Evolutionary conservation across 352 stramenopile species (phyloP).

Genomic region (Globisporangium irregulare): DNA sequence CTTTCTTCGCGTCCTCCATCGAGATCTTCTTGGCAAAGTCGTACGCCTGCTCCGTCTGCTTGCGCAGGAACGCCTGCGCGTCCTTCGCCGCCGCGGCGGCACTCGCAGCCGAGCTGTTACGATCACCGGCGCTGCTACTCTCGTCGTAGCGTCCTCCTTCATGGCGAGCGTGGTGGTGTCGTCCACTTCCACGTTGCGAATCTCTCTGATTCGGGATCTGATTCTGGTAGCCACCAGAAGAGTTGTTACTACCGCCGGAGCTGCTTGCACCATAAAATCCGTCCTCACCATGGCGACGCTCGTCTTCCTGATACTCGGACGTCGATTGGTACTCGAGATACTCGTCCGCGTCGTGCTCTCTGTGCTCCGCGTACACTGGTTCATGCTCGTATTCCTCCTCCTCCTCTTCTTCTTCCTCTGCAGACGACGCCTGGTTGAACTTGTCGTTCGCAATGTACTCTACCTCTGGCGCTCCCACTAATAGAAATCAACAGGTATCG

Average conservation of each 20-base stretch:
- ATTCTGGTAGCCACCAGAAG: conserved; percentile 14
- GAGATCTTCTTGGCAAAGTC: conserved; percentile 89
- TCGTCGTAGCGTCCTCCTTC: conserved; percentile 36
- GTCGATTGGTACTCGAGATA: conserved; percentile 60
- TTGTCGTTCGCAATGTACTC: conserved; percentile 28
- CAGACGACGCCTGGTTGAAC: not conserved
- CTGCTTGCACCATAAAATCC: conserved; percentile 19
- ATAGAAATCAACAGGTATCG: not conserved
- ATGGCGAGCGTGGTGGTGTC: conserved; percentile 19
- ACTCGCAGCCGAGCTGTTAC: conserved; percentile 19
- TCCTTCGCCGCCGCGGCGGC: conserved; percentile 38
- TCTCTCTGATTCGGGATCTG: conserved; percentile 14
- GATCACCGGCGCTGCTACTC: conserved; percentile 12
- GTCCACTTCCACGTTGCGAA: conserved; percentile 8
- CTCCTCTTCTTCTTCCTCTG: not conserved
- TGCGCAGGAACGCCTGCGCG: conserved; percentile 64
- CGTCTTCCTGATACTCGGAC: conserved; percentile 39
- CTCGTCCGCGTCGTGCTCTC: conserved; percentile 27
- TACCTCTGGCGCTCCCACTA: conserved; percentile 42
- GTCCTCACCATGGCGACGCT: not conserved
- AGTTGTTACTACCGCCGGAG: conserved; percentile 18
- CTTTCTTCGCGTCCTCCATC: conserved; percentile 84
- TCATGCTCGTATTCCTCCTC: not conserved
- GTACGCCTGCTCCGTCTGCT: conserved; percentile 83
- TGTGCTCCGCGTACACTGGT: conserved; percentile 10